These are phyloP conservation scores for Acanthamoeba culbertsoni DNA, from an alignment of 208 protist genomes.

Conservation along the genomic window DNA sequence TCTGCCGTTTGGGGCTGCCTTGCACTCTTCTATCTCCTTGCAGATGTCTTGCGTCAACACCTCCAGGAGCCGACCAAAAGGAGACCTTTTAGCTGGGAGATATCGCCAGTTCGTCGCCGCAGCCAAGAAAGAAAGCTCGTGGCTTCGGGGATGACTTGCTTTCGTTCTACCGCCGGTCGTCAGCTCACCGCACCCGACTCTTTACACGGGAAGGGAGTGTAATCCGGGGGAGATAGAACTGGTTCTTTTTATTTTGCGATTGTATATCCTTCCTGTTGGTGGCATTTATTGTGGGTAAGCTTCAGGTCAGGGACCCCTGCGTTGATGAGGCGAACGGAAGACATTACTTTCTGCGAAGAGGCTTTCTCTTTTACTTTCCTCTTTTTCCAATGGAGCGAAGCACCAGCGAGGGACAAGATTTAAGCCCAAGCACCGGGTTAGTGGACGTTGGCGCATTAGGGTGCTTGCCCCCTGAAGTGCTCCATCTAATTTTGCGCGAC, in stretches of 20 bases:
- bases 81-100: background rate
- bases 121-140: background rate
- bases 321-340: no score
- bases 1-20: no score
- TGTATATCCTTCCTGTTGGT: background rate
- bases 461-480: background rate
- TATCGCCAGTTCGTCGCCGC: background rate
- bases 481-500: background rate
- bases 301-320: background rate
- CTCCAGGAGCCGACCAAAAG: no score
- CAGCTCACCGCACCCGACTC: background rate
- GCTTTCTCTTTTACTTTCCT: no score
- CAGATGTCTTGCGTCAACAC: no score
- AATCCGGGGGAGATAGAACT: background rate
- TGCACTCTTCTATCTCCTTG: no score
- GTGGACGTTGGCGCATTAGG: background rate
- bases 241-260: no score
- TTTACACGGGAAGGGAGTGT: background rate
- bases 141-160: background rate
- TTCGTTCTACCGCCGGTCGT: background rate
- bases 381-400: background rate
- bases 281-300: background rate
- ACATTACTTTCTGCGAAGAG: no score
- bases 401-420: background rate
- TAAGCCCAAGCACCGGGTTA: background rate